Evolutionary conservation across 2,329 filamentous ascomycete species (phyloP), one percentile per base, ranked within the genome.

Genomic region (Fusarium continuum): DNA sequence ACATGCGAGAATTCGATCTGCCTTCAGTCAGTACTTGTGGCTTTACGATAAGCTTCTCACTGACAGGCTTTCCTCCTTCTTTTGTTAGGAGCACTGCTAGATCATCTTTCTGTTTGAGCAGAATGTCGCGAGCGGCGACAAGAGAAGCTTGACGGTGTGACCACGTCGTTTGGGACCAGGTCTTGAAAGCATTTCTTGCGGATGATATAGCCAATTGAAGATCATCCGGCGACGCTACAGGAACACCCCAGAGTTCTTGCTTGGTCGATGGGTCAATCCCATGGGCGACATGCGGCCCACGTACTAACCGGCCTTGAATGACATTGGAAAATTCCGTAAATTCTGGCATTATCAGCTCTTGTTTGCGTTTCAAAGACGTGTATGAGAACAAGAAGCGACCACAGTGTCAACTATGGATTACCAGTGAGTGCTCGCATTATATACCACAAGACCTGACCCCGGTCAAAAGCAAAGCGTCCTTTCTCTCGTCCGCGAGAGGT

Each of bases 221-320:
- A 11, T 56, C 48, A 2, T 45, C 31, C 0, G 20, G 16, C 1
- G 53, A 54, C 16, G 53, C 53, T 5, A 56, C 31, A 13, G 53
- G 48, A 10, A 56, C 32, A 16, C 54, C 29, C 53, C 53, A 56
- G 3, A 56, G 39, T 4, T 41, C 41, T 31, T 53, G 19, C 10
- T 19, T 52, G 1, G 47, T 55, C 1, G 52, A 53, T 3, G 52
- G 52, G 22, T 55, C 28, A 16, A 25, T 53, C 6, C 47, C 54
- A 8, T 43, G 54, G 2, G 41, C n/a, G 3, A n/a, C 14, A 29
- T 13, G 9, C 10, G 38, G 8, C 14, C 23, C 38, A 26, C 11
- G n/a, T n/a, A n/a, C n/a, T n/a, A n/a, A n/a, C n/a, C n/a, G n/a
- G n/a, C n/a, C n/a, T n/a, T n/a, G n/a, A n/a, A n/a, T n/a, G n/a